Evolutionary conservation across 2,329 filamentous ascomycete genomes (phyloP).

Genomic region (Emmonsiellopsis sp.): DNA sequence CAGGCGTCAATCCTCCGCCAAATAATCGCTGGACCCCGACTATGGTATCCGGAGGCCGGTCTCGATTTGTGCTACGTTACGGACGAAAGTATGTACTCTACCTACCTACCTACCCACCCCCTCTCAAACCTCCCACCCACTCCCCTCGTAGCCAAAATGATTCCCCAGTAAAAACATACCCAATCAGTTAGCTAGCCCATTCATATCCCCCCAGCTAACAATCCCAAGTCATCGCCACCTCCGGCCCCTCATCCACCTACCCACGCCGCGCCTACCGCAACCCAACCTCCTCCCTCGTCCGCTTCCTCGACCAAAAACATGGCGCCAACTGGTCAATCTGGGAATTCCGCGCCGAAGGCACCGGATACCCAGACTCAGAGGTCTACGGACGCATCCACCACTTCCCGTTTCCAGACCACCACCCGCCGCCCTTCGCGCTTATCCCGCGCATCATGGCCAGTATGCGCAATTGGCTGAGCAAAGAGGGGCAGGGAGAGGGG

Average conservation of each 20-base stretch:
- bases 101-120: not conserved
- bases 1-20: slow-evolving; percentile 73
- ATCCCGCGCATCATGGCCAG: slow-evolving; percentile 83
- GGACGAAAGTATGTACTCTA: slow-evolving; percentile 47
- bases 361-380: slow-evolving; percentile 84
- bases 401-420: slow-evolving; percentile 95
- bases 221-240: slow-evolving; percentile 55
- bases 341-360: slow-evolving; percentile 96
- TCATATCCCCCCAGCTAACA: not conserved
- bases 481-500: slow-evolving; percentile 17
- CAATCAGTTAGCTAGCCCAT: not conserved
- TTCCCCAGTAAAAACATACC: not conserved
- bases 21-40: slow-evolving; percentile 80
- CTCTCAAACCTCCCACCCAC: slow-evolving; percentile 20
- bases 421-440: slow-evolving; percentile 84
- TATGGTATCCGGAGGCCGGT: slow-evolving; percentile 74
- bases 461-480: slow-evolving; percentile 79
- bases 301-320: slow-evolving; percentile 81
- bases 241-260: slow-evolving; percentile 80
- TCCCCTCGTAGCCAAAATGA: slow-evolving; percentile 14
- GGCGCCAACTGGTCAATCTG: slow-evolving; percentile 83
- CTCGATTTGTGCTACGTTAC: slow-evolving; percentile 96
- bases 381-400: slow-evolving; percentile 81
- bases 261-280: slow-evolving; percentile 91
- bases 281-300: slow-evolving; percentile 75